A percentile compares a stretch with the other conserved stretches of the same genome.
Conservation (phyloP, 805 yeast genomes). For the Nakazawaea ambrosiae region DNA sequence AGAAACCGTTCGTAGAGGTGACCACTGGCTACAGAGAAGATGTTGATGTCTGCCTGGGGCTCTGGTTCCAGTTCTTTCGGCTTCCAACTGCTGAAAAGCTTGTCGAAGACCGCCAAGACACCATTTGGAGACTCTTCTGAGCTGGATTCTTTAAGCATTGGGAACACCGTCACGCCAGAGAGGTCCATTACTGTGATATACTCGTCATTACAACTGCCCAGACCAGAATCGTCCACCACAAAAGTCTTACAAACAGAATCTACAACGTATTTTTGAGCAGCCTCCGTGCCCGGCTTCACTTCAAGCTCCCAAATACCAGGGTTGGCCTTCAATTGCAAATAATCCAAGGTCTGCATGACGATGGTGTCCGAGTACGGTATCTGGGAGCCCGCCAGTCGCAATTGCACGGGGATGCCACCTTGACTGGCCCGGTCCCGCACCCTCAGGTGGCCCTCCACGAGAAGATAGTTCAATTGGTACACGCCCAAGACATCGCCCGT, state of each 20-base stretch:
- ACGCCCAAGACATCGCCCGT: slow-evolving; percentile 34
- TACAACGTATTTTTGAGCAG: slow-evolving; percentile 34
- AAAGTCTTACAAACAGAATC: slow-evolving; percentile 23
- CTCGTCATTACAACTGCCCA: slow-evolving; percentile 5
- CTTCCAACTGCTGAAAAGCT: slow-evolving; percentile 4
- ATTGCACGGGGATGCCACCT: slow-evolving; percentile 43
- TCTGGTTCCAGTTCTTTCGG: slow-evolving; percentile 11
- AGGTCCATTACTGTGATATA: slow-evolving; percentile 33
- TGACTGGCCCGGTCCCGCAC: slow-evolving; percentile 34
- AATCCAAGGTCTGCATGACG: slow-evolving; percentile 79
- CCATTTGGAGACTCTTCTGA: no score
- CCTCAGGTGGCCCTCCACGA: slow-evolving; percentile 57
- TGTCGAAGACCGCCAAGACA: neutral
- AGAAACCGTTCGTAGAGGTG: slow-evolving; percentile 68
- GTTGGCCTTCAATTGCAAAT: slow-evolving; percentile 66
- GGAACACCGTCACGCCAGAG: slow-evolving; percentile 37
- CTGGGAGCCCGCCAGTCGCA: slow-evolving; percentile 22
- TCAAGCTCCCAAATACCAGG: slow-evolving; percentile 66
- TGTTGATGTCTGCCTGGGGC: slow-evolving; percentile 60
- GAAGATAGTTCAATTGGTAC: slow-evolving; percentile 44
- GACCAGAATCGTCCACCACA: neutral
- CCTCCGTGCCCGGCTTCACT: slow-evolving; percentile 32
- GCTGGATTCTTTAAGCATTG: slow-evolving; percentile 26
- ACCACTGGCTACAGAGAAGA: slow-evolving; percentile 80
- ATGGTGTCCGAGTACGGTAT: slow-evolving; percentile 42